Percentiles rank a stretch among this genome's conserved stretches.
These are phyloP conservation scores for Alternaria postmessia DNA, from an alignment of 2,329 filamentous ascomycete genomes.

Conservation along the genomic window DNA sequence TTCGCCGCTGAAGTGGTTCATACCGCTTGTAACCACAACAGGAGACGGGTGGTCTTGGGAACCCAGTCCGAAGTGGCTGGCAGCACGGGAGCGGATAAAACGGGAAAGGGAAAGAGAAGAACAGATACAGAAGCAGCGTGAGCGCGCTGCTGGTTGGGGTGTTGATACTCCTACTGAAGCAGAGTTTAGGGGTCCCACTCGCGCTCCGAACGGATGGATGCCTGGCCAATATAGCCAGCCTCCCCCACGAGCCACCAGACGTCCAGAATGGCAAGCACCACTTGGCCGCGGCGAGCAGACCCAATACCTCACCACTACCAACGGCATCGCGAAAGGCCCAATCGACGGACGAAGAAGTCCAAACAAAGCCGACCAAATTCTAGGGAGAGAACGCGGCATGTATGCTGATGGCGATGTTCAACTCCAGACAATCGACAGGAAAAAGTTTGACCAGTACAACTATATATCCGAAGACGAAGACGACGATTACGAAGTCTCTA, in stretches of 20 bases:
- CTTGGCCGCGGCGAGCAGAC: constrained; percentile 37
- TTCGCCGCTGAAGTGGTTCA: constrained; percentile 73
- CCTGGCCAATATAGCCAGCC: constrained; percentile 37
- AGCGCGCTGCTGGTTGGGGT: constrained; percentile 74
- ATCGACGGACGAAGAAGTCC: constrained; percentile 48
- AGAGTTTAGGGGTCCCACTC: constrained; percentile 43
- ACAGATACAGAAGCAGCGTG: constrained; percentile 66
- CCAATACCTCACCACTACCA: constrained; percentile 47
- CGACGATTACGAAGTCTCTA: constrained; percentile 46
- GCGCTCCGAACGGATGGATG: constrained; percentile 42
- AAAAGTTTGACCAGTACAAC: constrained; percentile 47
- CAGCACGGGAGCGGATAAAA: constrained; percentile 70
- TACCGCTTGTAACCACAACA: constrained; percentile 84
- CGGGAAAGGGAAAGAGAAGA: constrained; percentile 50
- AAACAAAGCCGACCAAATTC: constrained; percentile 53
- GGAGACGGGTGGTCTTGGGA: constrained; percentile 98
- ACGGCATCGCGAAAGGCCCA: constrained; percentile 43
- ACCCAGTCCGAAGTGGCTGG: constrained; percentile 78
- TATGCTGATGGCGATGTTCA: constrained; percentile 51
- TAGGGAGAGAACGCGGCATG: constrained; percentile 49
- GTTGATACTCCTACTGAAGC: constrained; percentile 50
- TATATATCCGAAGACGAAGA: constrained; percentile 51
- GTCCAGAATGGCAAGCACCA: constrained; percentile 44
- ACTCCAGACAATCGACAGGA: constrained; percentile 52
- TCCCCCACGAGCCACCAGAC: constrained; percentile 35